Base-by-base conservation (phyloP, 2,329 filamentous ascomycete genomes). In the Colletotrichum graminicola region DNA sequence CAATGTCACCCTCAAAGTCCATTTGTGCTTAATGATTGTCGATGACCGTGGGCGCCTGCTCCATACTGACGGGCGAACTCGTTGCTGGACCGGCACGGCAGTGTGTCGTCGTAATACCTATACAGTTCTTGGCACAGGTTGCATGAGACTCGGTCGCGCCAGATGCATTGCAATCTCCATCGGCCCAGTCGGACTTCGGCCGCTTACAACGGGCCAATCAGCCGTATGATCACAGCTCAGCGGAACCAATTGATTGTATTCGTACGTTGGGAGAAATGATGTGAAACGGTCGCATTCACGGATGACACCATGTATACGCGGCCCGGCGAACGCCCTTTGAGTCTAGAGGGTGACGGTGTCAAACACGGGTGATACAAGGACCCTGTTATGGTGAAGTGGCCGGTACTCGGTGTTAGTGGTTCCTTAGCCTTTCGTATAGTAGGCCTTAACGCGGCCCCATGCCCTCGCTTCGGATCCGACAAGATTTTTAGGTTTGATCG, bases 401-500 rank as follows among this genome's bases (percentile, higher is more conserved):
- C 65, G 60, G 59, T 64, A 65, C 52, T 10, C 12, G 1, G 3
- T 51, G 68, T 63, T 71, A 68, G 68, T 39, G 21, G 5, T 4
- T 16, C 21, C 1, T 65, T 59, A 12, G 41, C 4, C 12, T 1
- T 8, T 8, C 2, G 2, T 6, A 3, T 11, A 18, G 1, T 47
- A 3, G 3, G 8, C 11, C 41, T 34, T 71, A 71, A 55, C 65
- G 39, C 18, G 26, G 3, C 5, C 41, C 65, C 65, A 23, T 60
- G 16, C 47, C 21, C 7, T n/a, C 26, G 54, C 65, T 45, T 71
- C 21, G 68, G 29, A 63, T 52, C 68, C 52, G 45, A 14, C 45
- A 39, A 45, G 57, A 64, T 52, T 60, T 71, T 71, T 49, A 54
- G 61, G 75, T 76, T 76, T 76, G 73, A 76, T 73, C 73, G 52